Base-by-base conservation (phyloP, 2,329 filamentous ascomycete genomes). In the Colletotrichum sp. region DNA sequence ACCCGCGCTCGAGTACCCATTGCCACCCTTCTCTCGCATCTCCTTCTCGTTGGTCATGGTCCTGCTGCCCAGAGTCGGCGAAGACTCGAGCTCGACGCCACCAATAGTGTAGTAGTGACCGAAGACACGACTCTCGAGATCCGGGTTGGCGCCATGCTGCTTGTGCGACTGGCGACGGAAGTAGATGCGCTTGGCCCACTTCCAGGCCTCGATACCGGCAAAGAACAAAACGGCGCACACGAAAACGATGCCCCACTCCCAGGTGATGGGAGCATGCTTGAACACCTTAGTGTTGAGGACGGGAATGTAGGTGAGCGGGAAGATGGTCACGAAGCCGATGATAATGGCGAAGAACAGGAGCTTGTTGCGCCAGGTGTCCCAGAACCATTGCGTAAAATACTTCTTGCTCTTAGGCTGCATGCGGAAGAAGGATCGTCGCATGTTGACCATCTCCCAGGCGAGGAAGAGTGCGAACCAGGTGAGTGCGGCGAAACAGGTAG, bases 391-490 rank as follows among this genome's bases (percentile, higher is more conserved):
- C 0, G 90, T 92, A 76, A 92, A 90, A 79, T 91, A 90, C 61
- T 84, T 86, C 78, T 90, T 91, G 68, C 89, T 90, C 69, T 87
- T 86, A 7, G 93, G 92, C 78, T 94, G 89, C 91, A 95, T 94
- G 79, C 90, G 89, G 88, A 95, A 95, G 85, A 95, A 94, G 7
- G 90, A 92, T 65, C 92, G 90, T 30, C 93, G 91, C 85, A 94
- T 89, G 77, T 94, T 88, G 75, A 94, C 87, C 89, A 94, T 93
- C 80, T 95, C 93, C 94, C 93, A 95, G 0, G 93, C 94, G 12
- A 94, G 88, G 85, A 95, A 94, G 28, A 95, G 88, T 0, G 93
- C 92, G 73, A 92, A 93, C 93, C 93, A 95, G 2, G 93, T 95
- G 71, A 95, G 85, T 77, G 90, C 93, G 21, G 92, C 92, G 81